These are phyloP conservation scores for Xylaria sp. DNA, from an alignment of 2,329 filamentous ascomycete species.

Conservation along the genomic window DNA sequence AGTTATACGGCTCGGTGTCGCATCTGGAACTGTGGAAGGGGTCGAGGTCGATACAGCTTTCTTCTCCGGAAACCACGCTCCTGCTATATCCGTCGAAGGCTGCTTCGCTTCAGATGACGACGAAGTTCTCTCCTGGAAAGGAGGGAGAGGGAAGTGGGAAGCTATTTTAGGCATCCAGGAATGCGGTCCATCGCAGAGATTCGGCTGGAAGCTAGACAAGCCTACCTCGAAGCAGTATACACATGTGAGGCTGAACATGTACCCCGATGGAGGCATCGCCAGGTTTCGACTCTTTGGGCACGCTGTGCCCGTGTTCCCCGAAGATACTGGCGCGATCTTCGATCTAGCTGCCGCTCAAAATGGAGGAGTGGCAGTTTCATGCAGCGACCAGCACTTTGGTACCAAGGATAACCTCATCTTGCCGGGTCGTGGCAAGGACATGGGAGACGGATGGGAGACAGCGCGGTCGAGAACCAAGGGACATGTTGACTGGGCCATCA, in stretches of 20 bases:
- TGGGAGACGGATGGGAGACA: constrained; percentile 90
- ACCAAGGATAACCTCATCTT: constrained; percentile 80
- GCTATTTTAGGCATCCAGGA: constrained; percentile 69
- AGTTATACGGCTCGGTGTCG: constrained; percentile 66
- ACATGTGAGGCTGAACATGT: constrained; percentile 81
- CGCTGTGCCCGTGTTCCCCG: constrained; percentile 75
- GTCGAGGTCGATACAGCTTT: constrained; percentile 81
- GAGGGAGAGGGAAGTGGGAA: constrained; percentile 66
- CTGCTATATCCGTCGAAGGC: constrained; percentile 76
- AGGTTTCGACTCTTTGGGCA: constrained; percentile 77
- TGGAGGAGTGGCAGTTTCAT: constrained; percentile 73
- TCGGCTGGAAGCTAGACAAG: constrained; percentile 68
- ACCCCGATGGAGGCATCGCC: constrained; percentile 82
- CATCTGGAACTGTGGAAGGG: constrained; percentile 72
- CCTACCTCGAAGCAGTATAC: constrained; percentile 71
- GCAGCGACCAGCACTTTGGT: constrained; percentile 84
- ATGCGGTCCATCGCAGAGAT: constrained; percentile 73
- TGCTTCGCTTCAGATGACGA: constrained; percentile 68
- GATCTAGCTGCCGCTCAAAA: constrained; percentile 80
- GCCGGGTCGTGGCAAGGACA: constrained; percentile 77
- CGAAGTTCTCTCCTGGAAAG: constrained; percentile 65
- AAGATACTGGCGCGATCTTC: constrained; percentile 65
- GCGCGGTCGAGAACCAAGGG: constrained; percentile 70
- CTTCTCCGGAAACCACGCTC: constrained; percentile 83
- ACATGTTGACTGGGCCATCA: constrained; percentile 81